phyloP scores from a whole-genome alignment of 441 rosid genomes.

The Adansonia madagascariensis region DNA sequence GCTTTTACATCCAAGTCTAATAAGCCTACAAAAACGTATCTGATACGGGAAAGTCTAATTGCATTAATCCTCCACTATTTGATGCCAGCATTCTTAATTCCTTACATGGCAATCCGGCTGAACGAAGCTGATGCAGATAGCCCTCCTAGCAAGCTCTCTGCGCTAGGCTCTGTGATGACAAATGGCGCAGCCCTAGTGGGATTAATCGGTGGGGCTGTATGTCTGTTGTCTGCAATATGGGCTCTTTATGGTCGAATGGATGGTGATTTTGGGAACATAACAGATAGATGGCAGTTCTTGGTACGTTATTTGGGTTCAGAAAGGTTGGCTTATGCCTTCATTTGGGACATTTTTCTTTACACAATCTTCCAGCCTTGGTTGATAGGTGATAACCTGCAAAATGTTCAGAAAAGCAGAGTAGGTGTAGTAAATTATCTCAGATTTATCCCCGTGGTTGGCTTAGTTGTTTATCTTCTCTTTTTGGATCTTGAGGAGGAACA shows the following conservation, averaged over 20 bases:
- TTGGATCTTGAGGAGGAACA: constrained; percentile 55
- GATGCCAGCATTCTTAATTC: constrained; percentile 77
- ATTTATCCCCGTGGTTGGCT: constrained; percentile 82
- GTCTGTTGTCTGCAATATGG: constrained; percentile 69
- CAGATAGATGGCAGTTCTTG: constrained; percentile 72
- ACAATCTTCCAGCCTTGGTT: constrained; percentile 90
- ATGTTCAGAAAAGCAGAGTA: constrained; percentile 57
- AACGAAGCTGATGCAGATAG: constrained; percentile 47
- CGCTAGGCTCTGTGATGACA: constrained; percentile 68
- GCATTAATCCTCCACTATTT: background rate
- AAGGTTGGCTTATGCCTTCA: constrained; percentile 87
- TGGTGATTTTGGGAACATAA: constrained; percentile 59
- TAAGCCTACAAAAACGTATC: background rate
- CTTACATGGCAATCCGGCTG: constrained; percentile 91
- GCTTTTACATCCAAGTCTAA: background rate
- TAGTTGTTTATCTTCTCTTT: constrained; percentile 64
- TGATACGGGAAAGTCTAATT: background rate
- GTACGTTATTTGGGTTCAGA: constrained; percentile 77
- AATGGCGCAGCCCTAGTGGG: constrained; percentile 76
- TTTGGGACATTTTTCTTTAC: constrained; percentile 87
- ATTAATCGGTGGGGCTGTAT: constrained; percentile 65
- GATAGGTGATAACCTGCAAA: constrained; percentile 77
- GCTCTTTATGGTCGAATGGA: constrained; percentile 69
- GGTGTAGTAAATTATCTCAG: constrained; percentile 62
- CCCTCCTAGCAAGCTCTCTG: constrained; percentile 53